phyloP scores from a whole-genome alignment of 352 stramenopile genomes.

The Pythium grandisporangium region DNA sequence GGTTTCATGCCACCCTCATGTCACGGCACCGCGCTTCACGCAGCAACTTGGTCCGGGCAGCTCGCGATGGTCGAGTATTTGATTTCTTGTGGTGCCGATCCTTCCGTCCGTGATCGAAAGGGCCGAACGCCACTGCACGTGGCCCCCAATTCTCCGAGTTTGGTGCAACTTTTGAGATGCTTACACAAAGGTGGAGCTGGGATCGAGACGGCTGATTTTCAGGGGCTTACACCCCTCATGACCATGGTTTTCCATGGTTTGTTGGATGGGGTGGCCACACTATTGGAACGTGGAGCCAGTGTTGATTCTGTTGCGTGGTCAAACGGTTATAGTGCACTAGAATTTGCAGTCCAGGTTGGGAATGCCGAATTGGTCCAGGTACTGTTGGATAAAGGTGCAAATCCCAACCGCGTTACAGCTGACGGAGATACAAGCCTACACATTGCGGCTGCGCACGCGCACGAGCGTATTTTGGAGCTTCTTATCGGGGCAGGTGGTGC shows the following conservation, averaged over 20 bases:
- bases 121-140: slow-evolving; percentile 63
- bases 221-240: slow-evolving; percentile 76
- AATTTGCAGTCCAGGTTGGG: slow-evolving; percentile 37
- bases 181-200: slow-evolving; percentile 44
- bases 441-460: slow-evolving; percentile 30
- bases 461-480: slow-evolving; percentile 38
- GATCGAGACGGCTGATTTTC: slow-evolving; percentile 48
- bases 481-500: slow-evolving; percentile 49
- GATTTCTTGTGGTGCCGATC: slow-evolving; percentile 28
- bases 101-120: slow-evolving; percentile 50
- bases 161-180: slow-evolving; percentile 54
- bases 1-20: slow-evolving; percentile 49
- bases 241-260: slow-evolving; percentile 49
- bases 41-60: slow-evolving; percentile 49
- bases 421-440: slow-evolving; percentile 71
- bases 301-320: slow-evolving; percentile 60
- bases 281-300: slow-evolving; percentile 64
- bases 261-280: slow-evolving; percentile 55
- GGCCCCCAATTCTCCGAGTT: slow-evolving; percentile 22
- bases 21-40: slow-evolving; percentile 51
- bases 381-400: slow-evolving; percentile 49
- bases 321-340: slow-evolving; percentile 58
- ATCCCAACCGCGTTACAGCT: slow-evolving; percentile 51
- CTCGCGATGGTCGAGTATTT: slow-evolving; percentile 57
- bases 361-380: slow-evolving; percentile 50